Conservation (phyloP, 805 yeast genomes). For the Starmera caribaea region DNA sequence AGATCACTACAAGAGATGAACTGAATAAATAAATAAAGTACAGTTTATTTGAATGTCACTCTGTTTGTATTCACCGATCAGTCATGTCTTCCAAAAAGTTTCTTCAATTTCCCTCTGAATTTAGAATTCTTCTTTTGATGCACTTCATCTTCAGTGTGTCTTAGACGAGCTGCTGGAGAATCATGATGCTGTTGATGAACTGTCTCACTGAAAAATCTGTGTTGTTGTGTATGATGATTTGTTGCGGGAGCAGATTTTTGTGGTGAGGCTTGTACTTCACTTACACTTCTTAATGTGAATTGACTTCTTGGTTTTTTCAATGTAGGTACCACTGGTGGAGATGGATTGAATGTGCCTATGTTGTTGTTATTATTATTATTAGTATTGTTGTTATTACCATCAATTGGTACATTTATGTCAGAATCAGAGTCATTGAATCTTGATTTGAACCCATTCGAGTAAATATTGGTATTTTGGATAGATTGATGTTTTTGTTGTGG, state of each 20-base stretch:
- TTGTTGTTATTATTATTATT: constrained; percentile 5
- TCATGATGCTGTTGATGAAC: constrained; percentile 9
- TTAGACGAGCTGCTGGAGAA: constrained; percentile 1
- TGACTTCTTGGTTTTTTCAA: constrained; percentile 17
- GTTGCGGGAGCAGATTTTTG: constrained; percentile 18
- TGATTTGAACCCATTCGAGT: constrained; percentile 32
- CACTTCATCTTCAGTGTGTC: constrained; percentile 1
- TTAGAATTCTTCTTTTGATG: constrained; percentile 20
- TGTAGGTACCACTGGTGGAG: constrained; percentile 9
- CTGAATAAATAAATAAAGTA: too few species aligned
- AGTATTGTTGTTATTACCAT: not conserved
- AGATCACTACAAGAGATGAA: too few species aligned
- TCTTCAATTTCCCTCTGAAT: constrained; percentile 29
- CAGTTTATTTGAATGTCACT: too few species aligned
- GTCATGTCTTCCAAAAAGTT: constrained; percentile 26
- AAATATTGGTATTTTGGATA: constrained; percentile 2
- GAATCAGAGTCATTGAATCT: constrained; percentile 59
- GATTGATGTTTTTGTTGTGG: constrained; percentile 8
- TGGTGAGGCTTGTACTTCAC: constrained; percentile 15
- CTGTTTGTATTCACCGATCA: too few species aligned
- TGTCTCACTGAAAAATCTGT: constrained; percentile 20
- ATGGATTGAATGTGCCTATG: constrained; percentile 6
- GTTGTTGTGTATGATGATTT: constrained; percentile 7
- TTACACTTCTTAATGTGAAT: constrained; percentile 18
- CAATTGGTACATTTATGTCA: constrained; percentile 30